phyloP scores from a whole-genome alignment of 2,329 filamentous ascomycete species.

The Oidium heveae region DNA sequence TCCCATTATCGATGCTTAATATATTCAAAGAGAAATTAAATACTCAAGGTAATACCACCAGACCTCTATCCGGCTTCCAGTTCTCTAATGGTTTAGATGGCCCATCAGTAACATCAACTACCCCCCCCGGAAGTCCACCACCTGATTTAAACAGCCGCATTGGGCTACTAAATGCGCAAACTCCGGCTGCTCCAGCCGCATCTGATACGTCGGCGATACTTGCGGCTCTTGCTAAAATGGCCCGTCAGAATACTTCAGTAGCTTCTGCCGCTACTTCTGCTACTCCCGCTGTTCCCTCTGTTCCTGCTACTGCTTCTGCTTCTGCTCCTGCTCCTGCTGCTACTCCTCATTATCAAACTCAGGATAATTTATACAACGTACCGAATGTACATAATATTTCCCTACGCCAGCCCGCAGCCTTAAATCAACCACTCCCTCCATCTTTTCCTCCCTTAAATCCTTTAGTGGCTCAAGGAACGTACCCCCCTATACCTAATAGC shows the following conservation, averaged over 20 bases:
- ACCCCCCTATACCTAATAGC: conserved; percentile 13
- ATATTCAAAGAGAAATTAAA: conserved; percentile 64
- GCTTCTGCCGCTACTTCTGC: conserved; percentile 11
- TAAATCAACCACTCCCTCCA: conserved; percentile 13
- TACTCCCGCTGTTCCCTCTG: background rate
- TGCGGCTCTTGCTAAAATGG: conserved; percentile 58
- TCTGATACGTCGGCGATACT: conserved; percentile 41
- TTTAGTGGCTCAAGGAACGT: conserved; percentile 15
- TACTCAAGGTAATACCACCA: conserved; percentile 35
- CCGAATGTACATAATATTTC: conserved; percentile 21
- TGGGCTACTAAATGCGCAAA: conserved; percentile 12
- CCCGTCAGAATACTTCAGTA: conserved; percentile 39
- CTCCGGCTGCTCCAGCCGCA: conserved; percentile 17
- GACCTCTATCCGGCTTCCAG: conserved; percentile 1
- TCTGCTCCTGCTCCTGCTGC: conserved; percentile 17
- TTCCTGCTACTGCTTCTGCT: background rate
- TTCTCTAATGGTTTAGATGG: conserved; percentile 25
- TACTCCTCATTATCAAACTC: conserved; percentile 7
- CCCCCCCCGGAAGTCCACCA: conserved; percentile 34
- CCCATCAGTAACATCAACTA: conserved; percentile 30
- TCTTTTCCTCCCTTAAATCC: conserved; percentile 32
- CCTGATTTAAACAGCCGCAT: conserved; percentile 17
- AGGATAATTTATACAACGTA: conserved; percentile 18
- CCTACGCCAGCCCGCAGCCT: conserved; percentile 12
- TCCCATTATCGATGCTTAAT: conserved; percentile 53